A percentile compares a stretch with the other conserved stretches of the same genome.
Conservation (phyloP, 2,329 filamentous ascomycete species). For the Pleomassaria siparia region DNA sequence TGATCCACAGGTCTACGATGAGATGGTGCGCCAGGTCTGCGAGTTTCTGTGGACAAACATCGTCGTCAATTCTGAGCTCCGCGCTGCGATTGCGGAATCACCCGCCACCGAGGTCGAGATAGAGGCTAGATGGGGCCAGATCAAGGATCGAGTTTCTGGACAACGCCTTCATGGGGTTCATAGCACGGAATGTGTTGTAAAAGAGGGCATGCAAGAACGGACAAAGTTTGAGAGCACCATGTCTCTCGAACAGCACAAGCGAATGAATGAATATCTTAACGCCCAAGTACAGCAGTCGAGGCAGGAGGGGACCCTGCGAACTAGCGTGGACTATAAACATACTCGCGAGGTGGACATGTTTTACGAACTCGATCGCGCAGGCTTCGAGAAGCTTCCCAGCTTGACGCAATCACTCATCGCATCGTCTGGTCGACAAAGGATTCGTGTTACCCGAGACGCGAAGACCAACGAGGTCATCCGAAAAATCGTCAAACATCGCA, state of each 20-base stretch:
- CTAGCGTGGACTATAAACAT: constrained; percentile 77
- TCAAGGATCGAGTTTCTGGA: constrained; percentile 71
- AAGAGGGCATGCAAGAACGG: constrained; percentile 17
- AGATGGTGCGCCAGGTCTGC: constrained; percentile 73
- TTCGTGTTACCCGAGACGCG: constrained; percentile 70
- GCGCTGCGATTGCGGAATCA: constrained; percentile 51
- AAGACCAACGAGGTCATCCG: constrained; percentile 69
- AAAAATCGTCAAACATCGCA: constrained; percentile 88
- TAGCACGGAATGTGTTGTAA: constrained; percentile 57
- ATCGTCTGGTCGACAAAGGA: constrained; percentile 27
- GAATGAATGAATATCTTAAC: constrained; percentile 85
- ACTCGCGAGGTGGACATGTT: constrained; percentile 82
- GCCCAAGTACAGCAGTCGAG: constrained; percentile 59
- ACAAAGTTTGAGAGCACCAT: constrained; percentile 78
- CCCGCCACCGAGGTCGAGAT: constrained; percentile 81
- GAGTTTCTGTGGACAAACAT: constrained; percentile 78
- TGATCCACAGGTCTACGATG: constrained; percentile 66
- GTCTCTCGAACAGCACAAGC: constrained; percentile 87
- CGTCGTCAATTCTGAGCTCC: constrained; percentile 64
- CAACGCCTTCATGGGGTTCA: constrained; percentile 67
- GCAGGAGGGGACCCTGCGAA: constrained; percentile 45
- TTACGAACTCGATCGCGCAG: constrained; percentile 59
- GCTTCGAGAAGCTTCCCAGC: constrained; percentile 43
- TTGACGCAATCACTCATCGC: constrained; percentile 61
- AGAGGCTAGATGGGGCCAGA: constrained; percentile 86